These are phyloP conservation scores for Blastocystis sp. DNA, from an alignment of 352 stramenopile species.

Conservation along the genomic window DNA sequence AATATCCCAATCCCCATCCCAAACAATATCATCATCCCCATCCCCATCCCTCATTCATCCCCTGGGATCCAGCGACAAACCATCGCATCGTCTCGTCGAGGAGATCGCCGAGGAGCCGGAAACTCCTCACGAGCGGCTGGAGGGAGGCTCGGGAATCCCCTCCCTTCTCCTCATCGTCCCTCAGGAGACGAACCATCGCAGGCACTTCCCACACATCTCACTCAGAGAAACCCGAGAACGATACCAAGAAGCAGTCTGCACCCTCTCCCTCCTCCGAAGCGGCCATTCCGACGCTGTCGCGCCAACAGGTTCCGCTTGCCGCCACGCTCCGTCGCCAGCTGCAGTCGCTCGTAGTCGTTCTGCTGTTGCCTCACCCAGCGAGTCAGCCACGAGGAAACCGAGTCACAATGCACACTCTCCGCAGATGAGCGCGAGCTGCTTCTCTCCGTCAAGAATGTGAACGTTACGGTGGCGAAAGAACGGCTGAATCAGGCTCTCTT, in stretches of 20 bases:
- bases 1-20: no score
- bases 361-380: background rate
- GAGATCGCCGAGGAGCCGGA: no score
- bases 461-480: slow-evolving; percentile 38
- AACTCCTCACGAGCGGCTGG: no score
- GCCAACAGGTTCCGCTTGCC: no score
- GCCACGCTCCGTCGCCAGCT: no score
- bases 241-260: background rate
- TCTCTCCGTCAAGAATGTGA: slow-evolving; percentile 54
- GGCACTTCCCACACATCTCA: background rate
- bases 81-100: no score
- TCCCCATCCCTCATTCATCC: no score
- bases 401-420: background rate
- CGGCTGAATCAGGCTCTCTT: slow-evolving; percentile 63
- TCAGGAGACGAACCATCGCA: no score
- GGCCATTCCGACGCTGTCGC: no score
- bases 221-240: background rate
- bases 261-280: background rate
- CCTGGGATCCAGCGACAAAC: no score
- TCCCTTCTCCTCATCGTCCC: background rate
- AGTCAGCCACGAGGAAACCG: slow-evolving; percentile 35
- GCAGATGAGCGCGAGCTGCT: slow-evolving; percentile 56
- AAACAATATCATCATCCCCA: no score
- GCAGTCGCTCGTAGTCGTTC: background rate
- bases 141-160: background rate